Base-by-base conservation (phyloP, 2,329 filamentous ascomycete genomes). In the Hypocreales sp. region DNA sequence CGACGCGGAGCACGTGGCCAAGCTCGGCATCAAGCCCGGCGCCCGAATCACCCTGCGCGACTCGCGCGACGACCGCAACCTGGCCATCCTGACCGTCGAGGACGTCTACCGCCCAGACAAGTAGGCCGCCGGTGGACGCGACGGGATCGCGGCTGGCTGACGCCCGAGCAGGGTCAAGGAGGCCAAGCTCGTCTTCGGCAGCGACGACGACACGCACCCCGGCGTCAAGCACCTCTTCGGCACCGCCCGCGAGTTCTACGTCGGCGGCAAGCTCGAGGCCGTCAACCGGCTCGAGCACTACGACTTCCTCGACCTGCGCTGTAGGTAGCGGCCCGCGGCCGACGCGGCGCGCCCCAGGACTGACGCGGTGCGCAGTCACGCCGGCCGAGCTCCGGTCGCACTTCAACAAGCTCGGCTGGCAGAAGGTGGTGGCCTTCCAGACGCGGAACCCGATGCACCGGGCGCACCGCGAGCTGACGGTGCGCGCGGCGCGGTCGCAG, bases 371-470 rank as follows among this genome's bases (percentile, higher is more conserved):
- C 12, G 11, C 26, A 84, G 79, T 87, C 61, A 92, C 90, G 8
- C 90, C 90, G 38, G 78, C 90, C 26, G 90, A 98, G 63, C 70
- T 98, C 46, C 82, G 90, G 46, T 66, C 82, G 39, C 87, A 95
- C 67, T 98, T 98, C 51, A 90, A 95, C 69, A 98, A 98, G 72
- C 83, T 98, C 45, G 90, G 90, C 60, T 98, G 90, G 90, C 77
- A 80, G 56, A 78, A 79, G 56, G 87, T 98, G 43, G 90, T 98
- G 38, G 90, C 90, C 49, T 98, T 98, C 79, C 90, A 98, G 70
- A 98, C 90, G 39, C 68, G 86, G 55, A 98, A 98, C 64, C 90
- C 90, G 44, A 98, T 98, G 90, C 90, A 98, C 67, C 80, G 90
- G 48, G 90, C 90, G 53, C 90, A 98, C 61, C 75, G 90, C 60